Conservation (phyloP, 495 filamentous ascomycete species). For the Parathielavia hyrcaniae region DNA sequence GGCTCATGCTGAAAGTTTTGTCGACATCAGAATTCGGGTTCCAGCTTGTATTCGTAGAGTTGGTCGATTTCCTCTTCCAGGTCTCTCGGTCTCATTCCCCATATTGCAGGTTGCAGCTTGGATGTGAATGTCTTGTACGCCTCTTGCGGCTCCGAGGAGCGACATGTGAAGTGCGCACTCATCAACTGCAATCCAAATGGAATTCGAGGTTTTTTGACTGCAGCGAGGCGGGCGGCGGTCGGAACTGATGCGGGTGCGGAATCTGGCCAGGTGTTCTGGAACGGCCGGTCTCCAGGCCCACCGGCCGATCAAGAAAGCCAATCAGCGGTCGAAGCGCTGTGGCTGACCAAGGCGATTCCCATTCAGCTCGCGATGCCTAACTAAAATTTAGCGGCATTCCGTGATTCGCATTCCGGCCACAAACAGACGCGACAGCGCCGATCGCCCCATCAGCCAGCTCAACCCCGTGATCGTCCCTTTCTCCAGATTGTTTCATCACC, state of each 20-base stretch:
- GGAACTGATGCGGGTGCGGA: neutral
- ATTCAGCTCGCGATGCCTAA: constrained; percentile 3
- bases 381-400: constrained; percentile 19
- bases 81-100: neutral
- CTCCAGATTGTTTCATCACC: too few relatives aligned
- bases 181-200: too few relatives aligned
- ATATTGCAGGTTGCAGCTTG: neutral
- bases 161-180: too few relatives aligned
- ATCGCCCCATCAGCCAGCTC: neutral
- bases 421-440: neutral
- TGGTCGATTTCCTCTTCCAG: too few relatives aligned
- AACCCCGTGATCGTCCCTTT: too few relatives aligned
- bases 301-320: constrained; percentile 2
- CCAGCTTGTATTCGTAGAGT: too few relatives aligned
- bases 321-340: neutral
- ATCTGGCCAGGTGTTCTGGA: constrained; percentile 22
- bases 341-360: constrained; percentile 10
- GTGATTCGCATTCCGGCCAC: constrained; percentile 4
- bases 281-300: constrained; percentile 18
- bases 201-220: neutral
- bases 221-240: too few relatives aligned
- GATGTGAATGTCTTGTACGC: neutral
- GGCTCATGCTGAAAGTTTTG: too few relatives aligned
- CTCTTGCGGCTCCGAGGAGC: neutral
- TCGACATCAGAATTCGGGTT: too few relatives aligned